Evolutionary conservation across 192 early-diverging fungal species (phyloP).

Genomic region (Coemansia sp.): DNA sequence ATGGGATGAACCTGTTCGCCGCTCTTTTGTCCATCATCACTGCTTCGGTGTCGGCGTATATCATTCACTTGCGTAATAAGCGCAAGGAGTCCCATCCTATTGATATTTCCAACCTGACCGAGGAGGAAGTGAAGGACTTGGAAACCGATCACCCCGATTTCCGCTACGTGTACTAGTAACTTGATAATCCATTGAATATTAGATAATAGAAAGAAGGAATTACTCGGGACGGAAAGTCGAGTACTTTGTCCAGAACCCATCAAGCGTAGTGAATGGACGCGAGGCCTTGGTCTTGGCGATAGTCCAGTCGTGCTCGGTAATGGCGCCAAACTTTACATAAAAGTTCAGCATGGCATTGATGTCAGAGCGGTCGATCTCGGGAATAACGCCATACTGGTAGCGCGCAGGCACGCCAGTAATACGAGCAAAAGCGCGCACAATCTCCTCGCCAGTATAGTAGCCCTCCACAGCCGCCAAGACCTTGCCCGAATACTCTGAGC

Average conservation of each 20-base stretch:
- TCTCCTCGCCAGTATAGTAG: slow-evolving; percentile 25
- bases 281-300: background rate
- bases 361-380: slow-evolving; percentile 7
- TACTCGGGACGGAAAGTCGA: background rate
- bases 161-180: slow-evolving; percentile 19
- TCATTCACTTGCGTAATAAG: slow-evolving; percentile 34
- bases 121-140: slow-evolving; percentile 34
- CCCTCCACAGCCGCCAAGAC: slow-evolving; percentile 15
- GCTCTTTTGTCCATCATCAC: slow-evolving; percentile 23
- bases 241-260: slow-evolving; percentile 11
- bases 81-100: slow-evolving; percentile 24
- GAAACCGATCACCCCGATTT: slow-evolving; percentile 45
- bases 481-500: slow-evolving; percentile 16
- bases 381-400: slow-evolving; percentile 7
- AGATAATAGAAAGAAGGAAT: background rate
- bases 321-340: slow-evolving; percentile 3
- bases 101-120: slow-evolving; percentile 34
- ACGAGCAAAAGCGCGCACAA: slow-evolving; percentile 26
- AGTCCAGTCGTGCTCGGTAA: background rate
- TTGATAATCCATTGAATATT: background rate
- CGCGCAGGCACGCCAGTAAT: slow-evolving; percentile 35
- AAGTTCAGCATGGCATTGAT: slow-evolving; percentile 9
- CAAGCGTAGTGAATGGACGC: background rate
- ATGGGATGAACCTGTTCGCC: slow-evolving; percentile 51
- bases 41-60: slow-evolving; percentile 19